Percentiles rank a stretch among this genome's conserved stretches.
These are phyloP conservation scores for Phlegmacium glaucopus DNA, from an alignment of 768 basidiomycete species.

Conservation along the genomic window DNA sequence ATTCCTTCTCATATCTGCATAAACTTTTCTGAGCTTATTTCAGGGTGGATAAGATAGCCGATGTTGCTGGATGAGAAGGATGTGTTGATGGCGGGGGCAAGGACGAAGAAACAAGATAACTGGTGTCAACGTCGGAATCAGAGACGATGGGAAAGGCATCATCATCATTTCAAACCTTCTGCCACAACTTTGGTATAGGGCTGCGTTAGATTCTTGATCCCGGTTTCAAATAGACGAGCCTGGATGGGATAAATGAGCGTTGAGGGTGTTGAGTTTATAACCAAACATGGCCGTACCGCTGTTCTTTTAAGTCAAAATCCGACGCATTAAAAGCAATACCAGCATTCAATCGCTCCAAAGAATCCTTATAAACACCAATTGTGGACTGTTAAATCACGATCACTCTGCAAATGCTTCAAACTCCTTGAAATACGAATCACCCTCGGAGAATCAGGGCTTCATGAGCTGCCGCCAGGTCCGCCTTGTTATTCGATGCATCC, in stretches of 20 bases:
- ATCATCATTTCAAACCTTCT: constrained; percentile 61
- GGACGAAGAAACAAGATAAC: constrained; percentile 66
- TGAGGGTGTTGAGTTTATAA: background rate
- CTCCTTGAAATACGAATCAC: constrained; percentile 32
- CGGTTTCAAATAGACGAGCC: constrained; percentile 80
- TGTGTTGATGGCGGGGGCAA: constrained; percentile 77
- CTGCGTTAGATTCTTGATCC: constrained; percentile 77
- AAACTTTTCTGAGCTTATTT: constrained; percentile 78
- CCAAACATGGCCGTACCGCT: constrained; percentile 46
- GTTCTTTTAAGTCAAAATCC: constrained; percentile 51
- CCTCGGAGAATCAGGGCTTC: constrained; percentile 78
- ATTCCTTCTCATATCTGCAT: constrained; percentile 81
- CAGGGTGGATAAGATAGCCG: constrained; percentile 57
- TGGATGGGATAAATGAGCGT: constrained; percentile 9
- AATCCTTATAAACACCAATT: constrained; percentile 67
- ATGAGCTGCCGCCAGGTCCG: constrained; percentile 72
- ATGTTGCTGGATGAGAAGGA: constrained; percentile 77
- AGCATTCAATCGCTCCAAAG: constrained; percentile 73
- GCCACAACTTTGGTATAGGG: constrained; percentile 87
- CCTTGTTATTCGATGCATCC: constrained; percentile 73
- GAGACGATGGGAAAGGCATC: constrained; percentile 49
- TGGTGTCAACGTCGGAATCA: constrained; percentile 54
- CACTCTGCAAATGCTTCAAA: background rate
- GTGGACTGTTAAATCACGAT: constrained; percentile 48
- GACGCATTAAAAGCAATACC: constrained; percentile 73